These are phyloP conservation scores for Rickenella mellea DNA, from an alignment of 768 basidiomycete species.

Conservation along the genomic window DNA sequence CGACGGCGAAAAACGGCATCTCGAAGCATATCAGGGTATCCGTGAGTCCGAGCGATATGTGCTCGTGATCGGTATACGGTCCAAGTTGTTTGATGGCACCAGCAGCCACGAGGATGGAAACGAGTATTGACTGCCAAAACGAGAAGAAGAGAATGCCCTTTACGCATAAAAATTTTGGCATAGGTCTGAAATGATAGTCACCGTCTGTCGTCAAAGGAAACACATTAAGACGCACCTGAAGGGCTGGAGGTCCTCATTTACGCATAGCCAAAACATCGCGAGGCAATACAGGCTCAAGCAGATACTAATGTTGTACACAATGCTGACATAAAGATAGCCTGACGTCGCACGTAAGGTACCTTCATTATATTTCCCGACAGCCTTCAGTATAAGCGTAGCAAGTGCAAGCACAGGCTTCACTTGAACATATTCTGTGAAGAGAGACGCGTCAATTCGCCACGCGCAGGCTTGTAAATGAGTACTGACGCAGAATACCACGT, in stretches of 20 bases:
- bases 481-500: conserved; percentile 86
- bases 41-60: conserved; percentile 83
- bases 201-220: not conserved
- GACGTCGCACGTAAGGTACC: conserved; percentile 78
- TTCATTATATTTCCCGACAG: conserved; percentile 79
- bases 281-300: conserved; percentile 80
- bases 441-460: conserved; percentile 2
- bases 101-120: conserved; percentile 84
- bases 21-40: conserved; percentile 92
- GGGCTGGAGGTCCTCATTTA: conserved; percentile 80
- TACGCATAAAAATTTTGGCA: conserved; percentile 97
- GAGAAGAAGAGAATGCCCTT: conserved; percentile 98
- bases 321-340: conserved; percentile 85
- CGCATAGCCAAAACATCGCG: conserved; percentile 94
- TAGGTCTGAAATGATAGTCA: too few relatives aligned
- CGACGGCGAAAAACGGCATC: conserved; percentile 95
- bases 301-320: conserved; percentile 79
- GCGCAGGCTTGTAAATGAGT: conserved; percentile 2
- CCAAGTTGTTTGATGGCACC: conserved; percentile 71
- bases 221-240: conserved; percentile 49
- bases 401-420: conserved; percentile 86
- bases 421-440: conserved; percentile 82
- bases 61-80: conserved; percentile 78
- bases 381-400: conserved; percentile 80
- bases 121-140: conserved; percentile 89